Evolutionary conservation across 2,329 filamentous ascomycete genomes (phyloP), one percentile per base, ranked within the genome.

Genomic region (Bipolaris oryzae): DNA sequence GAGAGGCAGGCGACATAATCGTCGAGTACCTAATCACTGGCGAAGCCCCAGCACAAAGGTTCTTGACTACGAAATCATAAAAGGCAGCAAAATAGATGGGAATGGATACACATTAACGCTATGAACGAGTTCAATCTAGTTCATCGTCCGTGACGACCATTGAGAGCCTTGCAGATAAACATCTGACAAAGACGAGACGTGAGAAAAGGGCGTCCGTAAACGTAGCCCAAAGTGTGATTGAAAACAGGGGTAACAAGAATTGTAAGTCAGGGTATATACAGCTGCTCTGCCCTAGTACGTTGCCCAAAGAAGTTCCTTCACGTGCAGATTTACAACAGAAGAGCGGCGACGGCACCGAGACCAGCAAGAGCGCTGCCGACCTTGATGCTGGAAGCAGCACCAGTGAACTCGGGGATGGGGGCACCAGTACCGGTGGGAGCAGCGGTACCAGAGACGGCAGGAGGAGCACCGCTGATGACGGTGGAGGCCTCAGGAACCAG

Each of bases 11-110:
- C 11, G 50, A 57, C 13, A 62, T 68, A 2, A 72, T 76, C 23
- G 70, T 72, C 53, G 53, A 58, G 2, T 79, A 75, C 54, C 56
- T 80, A 11, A 39, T 79, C 9, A 70, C 71, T 33, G 52, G 51
- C 13, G n/a, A 58, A 20, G 46, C 55, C 13, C 51, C 55, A 10
- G 33, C 23, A 16, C 16, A 50, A 21, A 53, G 47, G 11, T 49
- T 44, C 7, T 31, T 51, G 31, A 44, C 10, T 10, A 51, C 49
- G 37, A 38, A 9, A 33, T 45, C 49, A 10, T 51, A 28, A 44
- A 44, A 37, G n/a, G 6, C n/a, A 4, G 31, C n/a, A 16, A 21
- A 10, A 21, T 16, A 31, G 15, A 31, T 39, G 25, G 25, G 21
- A 28, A 42, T 42, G 5, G 21, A 25, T 25, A 23, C 23, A 25